phyloP scores from a whole-genome alignment of 2,329 filamentous ascomycete species.

The Dactylellina leptospora region DNA sequence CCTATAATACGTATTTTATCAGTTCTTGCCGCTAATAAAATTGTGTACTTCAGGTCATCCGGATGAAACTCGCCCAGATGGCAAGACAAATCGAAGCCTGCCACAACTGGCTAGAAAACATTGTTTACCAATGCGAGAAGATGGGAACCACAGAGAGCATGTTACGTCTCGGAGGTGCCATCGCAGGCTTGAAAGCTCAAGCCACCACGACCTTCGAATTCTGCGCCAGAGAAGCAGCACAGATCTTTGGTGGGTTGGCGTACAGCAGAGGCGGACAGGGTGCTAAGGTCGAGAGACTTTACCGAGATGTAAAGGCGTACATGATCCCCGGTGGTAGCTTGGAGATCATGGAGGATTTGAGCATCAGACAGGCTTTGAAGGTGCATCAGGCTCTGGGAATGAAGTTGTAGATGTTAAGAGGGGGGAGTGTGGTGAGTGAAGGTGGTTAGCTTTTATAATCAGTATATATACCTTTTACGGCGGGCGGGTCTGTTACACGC shows the following conservation, averaged over 20 bases:
- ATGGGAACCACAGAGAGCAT: constrained; percentile 97
- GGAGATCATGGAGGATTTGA: constrained; percentile 98
- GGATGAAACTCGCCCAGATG: constrained; percentile 98
- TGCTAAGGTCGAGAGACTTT: constrained; percentile 91
- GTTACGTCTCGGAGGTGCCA: constrained; percentile 92
- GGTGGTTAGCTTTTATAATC: constrained; percentile 19
- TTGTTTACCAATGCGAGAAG: constrained; percentile 89
- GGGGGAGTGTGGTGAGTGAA: background rate
- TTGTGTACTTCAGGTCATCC: constrained; percentile 72
- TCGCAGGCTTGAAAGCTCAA: constrained; percentile 93
- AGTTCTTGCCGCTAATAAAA: constrained; percentile 2
- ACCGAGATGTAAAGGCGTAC: constrained; percentile 94
- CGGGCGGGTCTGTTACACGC: background rate
- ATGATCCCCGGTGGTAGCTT: constrained; percentile 94
- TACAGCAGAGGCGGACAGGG: constrained; percentile 95
- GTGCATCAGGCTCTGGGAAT: constrained; percentile 92
- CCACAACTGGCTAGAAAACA: constrained; percentile 96
- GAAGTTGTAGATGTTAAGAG: constrained; percentile 75
- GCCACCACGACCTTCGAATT: constrained; percentile 95
- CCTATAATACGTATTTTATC: background rate
- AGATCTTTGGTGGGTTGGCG: constrained; percentile 94
- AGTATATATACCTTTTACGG: constrained; percentile 1
- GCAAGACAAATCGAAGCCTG: constrained; percentile 95
- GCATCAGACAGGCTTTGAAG: constrained; percentile 86
- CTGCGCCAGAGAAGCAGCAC: constrained; percentile 92